Base-by-base conservation (phyloP, 78 protist genomes). In the Bigelowiella natans region DNA sequence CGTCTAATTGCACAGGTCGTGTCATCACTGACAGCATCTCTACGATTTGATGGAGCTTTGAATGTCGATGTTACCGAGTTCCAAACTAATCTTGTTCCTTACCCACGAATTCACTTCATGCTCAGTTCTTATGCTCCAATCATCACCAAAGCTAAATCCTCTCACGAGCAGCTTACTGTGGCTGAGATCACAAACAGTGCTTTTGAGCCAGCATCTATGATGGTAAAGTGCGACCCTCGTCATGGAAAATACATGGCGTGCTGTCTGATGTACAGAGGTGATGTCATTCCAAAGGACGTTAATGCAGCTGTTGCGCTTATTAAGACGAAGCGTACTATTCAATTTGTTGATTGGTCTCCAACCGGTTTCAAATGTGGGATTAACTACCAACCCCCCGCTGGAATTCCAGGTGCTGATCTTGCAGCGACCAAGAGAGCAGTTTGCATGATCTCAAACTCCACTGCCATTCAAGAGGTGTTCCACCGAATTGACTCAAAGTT, bases 231-330 rank as follows among this genome's bases (percentile, higher is more conserved):
- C 91, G 99, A 98, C 94, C 99, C 99, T 64, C 95, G 97, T 82
- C 96, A 95, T 90, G 99, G 99, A 88, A 97, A 97, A 95, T 98
- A 97, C 97, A 97, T 98, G 99, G 97, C 99, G 29, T 94, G 97
- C 96, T 97, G 99, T 96, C 90, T 97, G 89, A 94, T 97, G 95
- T 98, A 97, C 96, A 97, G 99, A 90, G 99, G 99, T 40, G 98
- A 97, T 91, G 98, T 98, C 37, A 98, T 97, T 31, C 99, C 99
- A 87, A 98, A 98, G 97, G 99, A 98, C 93, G 99, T 97, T 90
- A 95, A 96, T 94, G 93, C 94, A 2, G 95, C 99, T 87, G 96
- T 98, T n/a, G n/a, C n/a, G n/a, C n/a, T n/a, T n/a, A n/a, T n/a
- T n/a, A n/a, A n/a, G n/a, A n/a, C n/a, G n/a, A n/a, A n/a, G n/a